A percentile compares a stretch with the other conserved stretches of the same genome.
phyloP scores from a whole-genome alignment of 192 early-diverging fungal genomes.

The Linnemannia exigua region DNA sequence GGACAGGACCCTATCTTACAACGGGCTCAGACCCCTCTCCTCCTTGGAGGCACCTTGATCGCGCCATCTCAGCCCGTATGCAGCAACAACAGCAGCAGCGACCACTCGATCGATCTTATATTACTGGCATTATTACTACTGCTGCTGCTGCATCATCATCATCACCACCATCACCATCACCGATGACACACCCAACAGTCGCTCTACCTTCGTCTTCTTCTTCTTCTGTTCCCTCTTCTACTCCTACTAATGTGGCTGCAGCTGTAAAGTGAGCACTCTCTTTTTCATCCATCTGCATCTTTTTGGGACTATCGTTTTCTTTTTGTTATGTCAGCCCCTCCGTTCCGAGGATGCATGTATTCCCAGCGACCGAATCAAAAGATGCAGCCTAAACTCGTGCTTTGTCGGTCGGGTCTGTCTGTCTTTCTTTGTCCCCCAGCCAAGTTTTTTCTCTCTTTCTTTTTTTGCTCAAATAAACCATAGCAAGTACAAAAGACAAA shows the following conservation, averaged over 20 bases:
- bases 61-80: not conserved
- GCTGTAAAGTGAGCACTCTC: slow-evolving; percentile 11
- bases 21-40: not conserved
- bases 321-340: not conserved
- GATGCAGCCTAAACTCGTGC: not conserved
- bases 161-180: too few relatives aligned
- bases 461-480: not conserved
- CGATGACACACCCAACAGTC: not conserved
- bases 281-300: not conserved
- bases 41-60: not conserved
- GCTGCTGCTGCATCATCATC: not conserved
- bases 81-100: not conserved
- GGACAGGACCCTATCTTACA: too few relatives aligned
- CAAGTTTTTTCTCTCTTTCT: not conserved
- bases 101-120: slow-evolving; percentile 2
- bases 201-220: not conserved
- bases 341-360: not conserved
- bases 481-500: not conserved
- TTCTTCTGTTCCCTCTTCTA: too few relatives aligned
- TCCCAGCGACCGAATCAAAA: not conserved
- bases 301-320: not conserved
- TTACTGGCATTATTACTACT: too few relatives aligned
- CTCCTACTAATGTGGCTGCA: too few relatives aligned
- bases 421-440: not conserved
- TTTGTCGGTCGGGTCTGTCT: not conserved